A percentile compares a stretch with the other conserved stretches of the same genome.
phyloP scores from a whole-genome alignment of 2,329 filamentous ascomycete species.

The Penicillium digitatum region DNA sequence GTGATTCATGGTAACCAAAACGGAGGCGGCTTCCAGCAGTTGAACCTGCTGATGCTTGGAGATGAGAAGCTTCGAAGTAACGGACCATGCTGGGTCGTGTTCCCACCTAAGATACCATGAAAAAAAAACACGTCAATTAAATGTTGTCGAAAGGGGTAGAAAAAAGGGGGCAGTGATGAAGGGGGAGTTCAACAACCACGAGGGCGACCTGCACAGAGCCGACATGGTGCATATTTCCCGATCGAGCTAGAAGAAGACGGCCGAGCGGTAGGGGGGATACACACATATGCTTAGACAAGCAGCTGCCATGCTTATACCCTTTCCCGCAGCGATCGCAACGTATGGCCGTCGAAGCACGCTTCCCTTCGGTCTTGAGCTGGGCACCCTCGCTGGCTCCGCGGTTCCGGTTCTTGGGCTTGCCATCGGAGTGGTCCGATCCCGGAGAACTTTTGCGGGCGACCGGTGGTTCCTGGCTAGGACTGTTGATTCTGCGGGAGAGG shows the following conservation, averaged over 20 bases:
- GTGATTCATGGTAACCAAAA: constrained; percentile 83
- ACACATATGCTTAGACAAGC: constrained; percentile 99
- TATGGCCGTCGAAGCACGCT: constrained; percentile 78
- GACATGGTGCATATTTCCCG: constrained; percentile 40
- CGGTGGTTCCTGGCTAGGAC: constrained; percentile 32
- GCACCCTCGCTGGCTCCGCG: constrained; percentile 80
- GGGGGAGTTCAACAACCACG: constrained; percentile 34
- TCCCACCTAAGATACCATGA: constrained; percentile 72
- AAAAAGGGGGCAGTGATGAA: constrained; percentile 26
- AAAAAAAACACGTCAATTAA: constrained; percentile 43
- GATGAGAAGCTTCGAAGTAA: constrained; percentile 94
- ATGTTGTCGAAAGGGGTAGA: constrained; percentile 26
- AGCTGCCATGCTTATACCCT: constrained; percentile 99
- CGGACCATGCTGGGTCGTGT: constrained; percentile 96
- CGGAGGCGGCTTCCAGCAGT: constrained; percentile 92
- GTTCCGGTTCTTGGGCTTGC: constrained; percentile 52
- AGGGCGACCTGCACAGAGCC: constrained; percentile 40
- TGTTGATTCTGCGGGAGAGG: constrained; percentile 40
- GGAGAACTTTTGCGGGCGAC: constrained; percentile 41
- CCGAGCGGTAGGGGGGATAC: constrained; percentile 60
- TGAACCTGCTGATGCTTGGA: constrained; percentile 99
- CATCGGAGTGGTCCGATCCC: constrained; percentile 31
- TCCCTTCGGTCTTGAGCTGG: constrained; percentile 73
- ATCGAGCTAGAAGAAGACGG: constrained; percentile 38
- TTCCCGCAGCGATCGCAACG: constrained; percentile 98